Evolutionary conservation across 2,329 filamentous ascomycete species (phyloP).

Genomic region (Periconia macrospinosa): DNA sequence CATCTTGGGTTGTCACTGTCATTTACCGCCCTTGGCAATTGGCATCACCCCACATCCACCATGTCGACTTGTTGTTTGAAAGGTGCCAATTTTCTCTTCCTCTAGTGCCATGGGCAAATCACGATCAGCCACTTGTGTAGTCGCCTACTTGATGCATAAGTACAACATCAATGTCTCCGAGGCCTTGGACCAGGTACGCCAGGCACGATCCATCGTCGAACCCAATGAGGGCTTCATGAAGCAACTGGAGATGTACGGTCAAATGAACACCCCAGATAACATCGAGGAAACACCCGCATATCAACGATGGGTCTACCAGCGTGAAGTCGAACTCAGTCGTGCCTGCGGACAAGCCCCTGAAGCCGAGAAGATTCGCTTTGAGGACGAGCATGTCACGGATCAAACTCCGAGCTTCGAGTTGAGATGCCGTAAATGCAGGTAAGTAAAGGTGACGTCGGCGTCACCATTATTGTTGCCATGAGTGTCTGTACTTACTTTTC

Average conservation of each 20-base stretch:
- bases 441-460: slow-evolving; percentile 37
- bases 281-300: slow-evolving; percentile 74
- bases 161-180: slow-evolving; percentile 57
- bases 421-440: slow-evolving; percentile 89
- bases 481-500: slow-evolving; percentile 26
- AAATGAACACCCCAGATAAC: slow-evolving; percentile 77
- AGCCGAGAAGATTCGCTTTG: slow-evolving; percentile 75
- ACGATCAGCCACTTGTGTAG: slow-evolving; percentile 79
- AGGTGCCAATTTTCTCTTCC: slow-evolving; percentile 35
- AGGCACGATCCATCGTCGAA: slow-evolving; percentile 75
- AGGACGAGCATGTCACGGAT: slow-evolving; percentile 63
- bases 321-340: slow-evolving; percentile 67
- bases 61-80: too few relatives aligned
- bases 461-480: slow-evolving; percentile 8
- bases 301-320: slow-evolving; percentile 73
- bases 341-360: slow-evolving; percentile 79
- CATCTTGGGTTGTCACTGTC: slow-evolving; percentile 31
- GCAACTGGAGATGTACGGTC: slow-evolving; percentile 83
- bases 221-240: slow-evolving; percentile 91
- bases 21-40: slow-evolving; percentile 34
- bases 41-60: too few relatives aligned
- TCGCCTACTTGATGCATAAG: slow-evolving; percentile 78
- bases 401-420: slow-evolving; percentile 60
- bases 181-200: slow-evolving; percentile 70
- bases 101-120: slow-evolving; percentile 93